Base-by-base conservation (phyloP, 1,139 yeast species). In the Arxiozyma slooffiae region DNA sequence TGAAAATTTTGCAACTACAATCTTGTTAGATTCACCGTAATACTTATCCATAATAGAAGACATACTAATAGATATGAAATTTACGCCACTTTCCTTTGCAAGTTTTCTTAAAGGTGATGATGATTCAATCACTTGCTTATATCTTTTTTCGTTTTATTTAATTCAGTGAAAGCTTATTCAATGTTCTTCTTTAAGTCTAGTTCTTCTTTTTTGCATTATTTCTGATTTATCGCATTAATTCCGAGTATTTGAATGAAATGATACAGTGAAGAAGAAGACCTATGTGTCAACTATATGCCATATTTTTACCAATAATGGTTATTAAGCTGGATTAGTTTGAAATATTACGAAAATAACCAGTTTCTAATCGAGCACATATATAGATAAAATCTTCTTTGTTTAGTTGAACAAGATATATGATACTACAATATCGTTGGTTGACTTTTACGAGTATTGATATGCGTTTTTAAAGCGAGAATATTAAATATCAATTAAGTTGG, bases 1-100 rank as follows among this genome's bases (percentile, higher is more conserved):
- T 14, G 96, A 84, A 64, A 92, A 92, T 45, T 92, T 80, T 2
- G 97, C 98, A 57, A 92, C 95, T 1, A 90, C 95, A 46, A 90
- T 82, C 71, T 92, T 92, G 68, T 92, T 92, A 46, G 94, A 82
- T 67, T 92, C 98, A 20, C 98, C 98, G 66, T 88, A 92, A 96
- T 97, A 92, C 68, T 92, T 92, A 71, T 94, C 97, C 94, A 92
- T 87, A 22, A 92, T 80, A 0, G 94, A 83, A 7, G 96, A 88
- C 95, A 92, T 87, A 67, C 96, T 78, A 50, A 92, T 85, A 64
- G 90, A 89, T 50, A 92, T 77, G 68, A 92, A 92, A 60, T 85
- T 88, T 0, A 98, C 97, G 0, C 90, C 90, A 60, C 95, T 83
- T 66, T 90, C 96, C 51, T 82, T 80, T 1, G 97, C 97, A 47